phyloP scores from a whole-genome alignment of 768 basidiomycete species.

The Glaciozyma antarctica region DNA sequence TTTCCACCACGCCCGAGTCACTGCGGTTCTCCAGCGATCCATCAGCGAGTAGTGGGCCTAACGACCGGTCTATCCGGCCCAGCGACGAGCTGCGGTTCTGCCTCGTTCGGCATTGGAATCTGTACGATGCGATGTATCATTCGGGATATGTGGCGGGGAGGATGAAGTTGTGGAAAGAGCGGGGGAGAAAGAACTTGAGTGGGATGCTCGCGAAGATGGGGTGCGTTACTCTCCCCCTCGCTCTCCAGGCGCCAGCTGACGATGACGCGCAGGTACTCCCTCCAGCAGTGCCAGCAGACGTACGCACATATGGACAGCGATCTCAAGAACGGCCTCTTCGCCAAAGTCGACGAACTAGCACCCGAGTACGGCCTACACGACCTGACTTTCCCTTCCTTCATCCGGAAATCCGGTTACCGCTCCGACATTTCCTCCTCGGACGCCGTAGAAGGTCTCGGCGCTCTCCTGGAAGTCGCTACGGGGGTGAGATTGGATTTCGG shows the following conservation, averaged over 20 bases:
- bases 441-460: conserved; percentile 77
- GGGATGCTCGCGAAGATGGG: conserved; percentile 98
- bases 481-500: conserved; percentile 76
- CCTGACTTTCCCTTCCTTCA: conserved; percentile 85
- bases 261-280: conserved; percentile 60
- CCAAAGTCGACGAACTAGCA: conserved; percentile 76
- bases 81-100: conserved; percentile 88
- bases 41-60: conserved; percentile 46
- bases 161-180: conserved; percentile 92
- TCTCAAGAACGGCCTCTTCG: conserved; percentile 66
- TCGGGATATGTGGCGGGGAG: conserved; percentile 92
- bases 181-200: conserved; percentile 74
- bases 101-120: conserved; percentile 91
- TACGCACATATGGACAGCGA: conserved; percentile 95
- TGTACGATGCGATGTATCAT: conserved; percentile 97
- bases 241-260: not conserved
- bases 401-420: conserved; percentile 80
- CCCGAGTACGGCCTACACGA: conserved; percentile 93
- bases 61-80: conserved; percentile 70
- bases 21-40: conserved; percentile 32
- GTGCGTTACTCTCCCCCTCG: conserved; percentile 43
- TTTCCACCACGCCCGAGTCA: conserved; percentile 39
- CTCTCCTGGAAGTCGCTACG: conserved; percentile 79
- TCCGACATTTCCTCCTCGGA: conserved; percentile 85
- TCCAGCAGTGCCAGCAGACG: conserved; percentile 84